Percentiles rank a stretch among this genome's conserved stretches.
These are phyloP conservation scores for Penicillium sp. DNA, from an alignment of 2,329 filamentous ascomycete species.

Conservation along the genomic window DNA sequence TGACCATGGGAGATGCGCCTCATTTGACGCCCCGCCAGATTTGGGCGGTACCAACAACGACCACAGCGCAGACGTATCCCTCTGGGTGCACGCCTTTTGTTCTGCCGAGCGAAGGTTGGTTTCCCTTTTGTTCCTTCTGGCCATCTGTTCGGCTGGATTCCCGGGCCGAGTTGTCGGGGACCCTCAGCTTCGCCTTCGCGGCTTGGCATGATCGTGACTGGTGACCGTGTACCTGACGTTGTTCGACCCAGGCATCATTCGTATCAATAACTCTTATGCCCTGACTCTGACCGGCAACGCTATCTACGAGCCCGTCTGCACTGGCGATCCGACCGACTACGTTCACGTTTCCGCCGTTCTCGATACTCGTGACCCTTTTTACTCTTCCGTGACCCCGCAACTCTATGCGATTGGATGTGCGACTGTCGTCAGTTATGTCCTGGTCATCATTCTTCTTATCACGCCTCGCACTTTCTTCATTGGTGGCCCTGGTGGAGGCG, in stretches of 20 bases:
- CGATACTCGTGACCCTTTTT: constrained; percentile 79
- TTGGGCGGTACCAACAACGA: constrained; percentile 36
- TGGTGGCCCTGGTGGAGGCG: constrained; percentile 59
- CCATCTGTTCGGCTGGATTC: not conserved
- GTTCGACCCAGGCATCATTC: constrained; percentile 31
- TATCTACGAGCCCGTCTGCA: constrained; percentile 47
- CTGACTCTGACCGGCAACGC: constrained; percentile 45
- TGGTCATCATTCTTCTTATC: constrained; percentile 89
- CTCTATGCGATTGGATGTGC: constrained; percentile 88
- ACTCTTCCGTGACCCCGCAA: constrained; percentile 86
- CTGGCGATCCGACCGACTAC: constrained; percentile 29
- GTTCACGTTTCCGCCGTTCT: constrained; percentile 48
- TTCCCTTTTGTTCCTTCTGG: not conserved
- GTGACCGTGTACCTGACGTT: too few relatives aligned
- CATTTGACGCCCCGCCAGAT: constrained; percentile 36
- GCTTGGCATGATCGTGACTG: too few relatives aligned
- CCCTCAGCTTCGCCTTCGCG: not conserved
- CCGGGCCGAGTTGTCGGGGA: too few relatives aligned
- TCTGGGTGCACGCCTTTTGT: constrained; percentile 58
- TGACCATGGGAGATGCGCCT: constrained; percentile 31
- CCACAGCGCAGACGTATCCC: constrained; percentile 30
- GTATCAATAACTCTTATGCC: constrained; percentile 37
- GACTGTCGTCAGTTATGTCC: constrained; percentile 83
- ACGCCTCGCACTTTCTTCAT: constrained; percentile 91
- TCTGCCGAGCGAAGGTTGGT: constrained; percentile 53